phyloP scores from a whole-genome alignment of 352 stramenopile species.

The Pythium biforme region DNA sequence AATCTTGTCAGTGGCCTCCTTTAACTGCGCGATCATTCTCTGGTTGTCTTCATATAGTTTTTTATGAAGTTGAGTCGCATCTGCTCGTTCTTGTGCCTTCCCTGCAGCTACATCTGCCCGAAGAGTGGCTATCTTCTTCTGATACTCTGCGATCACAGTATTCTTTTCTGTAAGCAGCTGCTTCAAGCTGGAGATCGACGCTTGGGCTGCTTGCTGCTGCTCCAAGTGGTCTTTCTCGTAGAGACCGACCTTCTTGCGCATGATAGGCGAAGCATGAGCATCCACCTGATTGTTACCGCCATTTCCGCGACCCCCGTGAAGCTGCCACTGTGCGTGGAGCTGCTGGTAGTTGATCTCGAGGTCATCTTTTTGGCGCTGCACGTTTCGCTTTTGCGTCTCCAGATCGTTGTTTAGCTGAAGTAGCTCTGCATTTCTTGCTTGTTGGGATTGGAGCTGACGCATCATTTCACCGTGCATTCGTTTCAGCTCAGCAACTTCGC shows the following conservation, averaged over 20 bases:
- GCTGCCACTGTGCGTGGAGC: constrained; percentile 33
- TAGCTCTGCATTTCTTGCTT: constrained; percentile 44
- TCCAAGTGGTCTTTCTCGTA: constrained; percentile 78
- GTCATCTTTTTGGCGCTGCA: constrained; percentile 50
- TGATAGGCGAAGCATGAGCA: constrained; percentile 32
- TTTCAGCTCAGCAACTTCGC: constrained; percentile 22
- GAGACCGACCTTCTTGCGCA: constrained; percentile 63
- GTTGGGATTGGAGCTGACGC: constrained; percentile 41
- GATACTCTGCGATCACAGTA: constrained; percentile 52
- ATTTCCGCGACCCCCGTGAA: constrained; percentile 14
- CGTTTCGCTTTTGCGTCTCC: constrained; percentile 43
- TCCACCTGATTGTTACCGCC: constrained; percentile 20
- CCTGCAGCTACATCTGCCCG: constrained; percentile 46
- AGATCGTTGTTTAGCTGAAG: constrained; percentile 41
- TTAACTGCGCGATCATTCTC: constrained; percentile 63
- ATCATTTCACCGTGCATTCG: constrained; percentile 41
- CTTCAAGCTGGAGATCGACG: constrained; percentile 81
- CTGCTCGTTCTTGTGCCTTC: constrained; percentile 53
- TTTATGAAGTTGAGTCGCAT: constrained; percentile 56
- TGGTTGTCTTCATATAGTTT: constrained; percentile 82
- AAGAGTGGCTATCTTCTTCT: constrained; percentile 49
- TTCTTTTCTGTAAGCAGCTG: constrained; percentile 80
- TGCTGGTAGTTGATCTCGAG: constrained; percentile 64
- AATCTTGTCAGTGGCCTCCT: constrained; percentile 71
- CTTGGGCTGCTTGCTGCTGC: constrained; percentile 73